Evolutionary conservation across 345 rosid species (phyloP), one percentile per base, ranked within the genome.

Genomic region (Moricandia moricandioides): DNA sequence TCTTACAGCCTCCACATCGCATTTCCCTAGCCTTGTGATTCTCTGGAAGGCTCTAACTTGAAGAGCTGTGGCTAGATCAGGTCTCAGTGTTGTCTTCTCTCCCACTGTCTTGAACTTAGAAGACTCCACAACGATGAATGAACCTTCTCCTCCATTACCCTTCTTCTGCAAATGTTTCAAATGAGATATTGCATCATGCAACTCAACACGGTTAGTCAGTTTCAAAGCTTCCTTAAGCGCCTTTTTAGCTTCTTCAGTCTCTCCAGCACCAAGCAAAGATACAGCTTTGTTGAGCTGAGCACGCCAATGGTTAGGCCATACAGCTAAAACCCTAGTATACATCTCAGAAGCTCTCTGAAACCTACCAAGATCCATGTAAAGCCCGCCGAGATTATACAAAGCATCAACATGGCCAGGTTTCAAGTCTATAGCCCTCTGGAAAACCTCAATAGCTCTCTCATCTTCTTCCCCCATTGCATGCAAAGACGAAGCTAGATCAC

Each of bases 281-380:
- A 89, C 98, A 3, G 97, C 98, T 79, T 88, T 95, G 52, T 95
- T 95, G 26, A 95, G 88, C 84, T 95, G 99, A 52, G 99, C 99
- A 64, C 94, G 89, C 99, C 98, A 92, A 74, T 95, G 99, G 74
- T 85, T 95, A 27, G 99, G 96, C 94, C 97, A 88, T 21, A 90
- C 93, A 0, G 93, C 80, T 63, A 95, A 82, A 73, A 95, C 97
- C 88, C 98, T 82, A 62, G 79, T 62, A 65, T 95, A 95, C 97
- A 92, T 95, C 81, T 95, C 99, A 1, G 96, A 89, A 82, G 98
- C 99, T 83, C 98, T 85, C 79, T 83, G 96, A 77, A 88, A 95
- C 85, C 98, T 89, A 71, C 99, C 97, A 78, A 95, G 70, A 78
- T 92, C 98, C 99, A 95, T 95, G 79, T 92, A 95, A 54, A 95